Evolutionary conservation across 75 land plant genomes (phyloP).

Genomic region (Cryptomeria japonica): DNA sequence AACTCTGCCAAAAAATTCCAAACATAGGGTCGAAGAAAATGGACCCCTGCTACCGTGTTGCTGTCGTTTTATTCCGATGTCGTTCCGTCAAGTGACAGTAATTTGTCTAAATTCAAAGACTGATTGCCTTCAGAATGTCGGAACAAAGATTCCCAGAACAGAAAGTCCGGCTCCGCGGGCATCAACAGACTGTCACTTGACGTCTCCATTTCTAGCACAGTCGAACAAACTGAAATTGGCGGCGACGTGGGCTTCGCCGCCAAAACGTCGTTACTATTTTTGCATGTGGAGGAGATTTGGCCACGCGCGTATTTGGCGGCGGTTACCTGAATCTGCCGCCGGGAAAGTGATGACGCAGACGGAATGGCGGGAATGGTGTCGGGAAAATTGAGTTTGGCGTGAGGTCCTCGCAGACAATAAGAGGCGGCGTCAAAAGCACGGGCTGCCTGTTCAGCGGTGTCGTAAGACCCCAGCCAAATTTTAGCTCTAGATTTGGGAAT

Average conservation of each 20-base stretch:
- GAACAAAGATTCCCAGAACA: background rate
- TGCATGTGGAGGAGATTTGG: background rate
- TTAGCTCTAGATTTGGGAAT: conserved; percentile 23
- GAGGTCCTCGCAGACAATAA: too few relatives aligned
- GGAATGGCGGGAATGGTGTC: background rate
- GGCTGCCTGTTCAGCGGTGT: too few relatives aligned
- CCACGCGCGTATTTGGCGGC: too few relatives aligned
- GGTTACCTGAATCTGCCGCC: too few relatives aligned
- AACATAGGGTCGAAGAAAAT: too few relatives aligned
- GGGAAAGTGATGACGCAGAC: background rate
- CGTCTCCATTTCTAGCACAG: background rate
- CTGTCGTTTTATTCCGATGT: too few relatives aligned
- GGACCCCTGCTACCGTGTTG: too few relatives aligned
- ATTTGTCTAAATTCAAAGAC: too few relatives aligned
- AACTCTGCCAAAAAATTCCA: too few relatives aligned
- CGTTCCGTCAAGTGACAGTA: too few relatives aligned
- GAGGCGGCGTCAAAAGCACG: too few relatives aligned
- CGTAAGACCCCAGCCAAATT: too few relatives aligned
- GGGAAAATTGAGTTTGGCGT: conserved; percentile 9
- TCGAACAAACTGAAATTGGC: background rate
- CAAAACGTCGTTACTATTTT: background rate
- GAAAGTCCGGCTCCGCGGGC: background rate
- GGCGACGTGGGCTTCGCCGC: background rate
- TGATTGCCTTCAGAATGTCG: background rate
- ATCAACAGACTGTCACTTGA: background rate